A percentile compares a stretch with the other conserved stretches of the same genome.
phyloP scores from a whole-genome alignment of 176 grass and related monocot genomes.

The Luzula sylvatica region DNA sequence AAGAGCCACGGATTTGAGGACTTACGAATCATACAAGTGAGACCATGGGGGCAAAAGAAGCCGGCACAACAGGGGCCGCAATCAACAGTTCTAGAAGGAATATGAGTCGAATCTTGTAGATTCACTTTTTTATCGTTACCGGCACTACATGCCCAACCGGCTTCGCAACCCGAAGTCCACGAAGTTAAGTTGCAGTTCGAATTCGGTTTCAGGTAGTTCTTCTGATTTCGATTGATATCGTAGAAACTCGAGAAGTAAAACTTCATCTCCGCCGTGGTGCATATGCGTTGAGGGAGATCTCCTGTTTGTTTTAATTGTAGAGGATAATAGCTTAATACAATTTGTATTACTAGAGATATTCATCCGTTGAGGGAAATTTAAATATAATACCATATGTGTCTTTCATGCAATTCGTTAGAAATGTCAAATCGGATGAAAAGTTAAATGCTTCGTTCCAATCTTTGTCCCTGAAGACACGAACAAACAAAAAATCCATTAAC shows the following conservation, averaged over 20 bases:
- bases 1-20: too few species aligned
- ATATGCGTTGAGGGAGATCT: slow-evolving; percentile 52
- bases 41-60: slow-evolving; percentile 82
- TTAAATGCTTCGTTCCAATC: slow-evolving; percentile 84
- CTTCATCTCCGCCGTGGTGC: slow-evolving; percentile 75
- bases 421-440: slow-evolving; percentile 53
- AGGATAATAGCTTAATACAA: background rate
- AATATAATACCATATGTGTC: slow-evolving; percentile 46
- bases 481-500: background rate
- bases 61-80: slow-evolving; percentile 63
- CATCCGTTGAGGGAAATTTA: too few species aligned
- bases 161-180: slow-evolving; percentile 76
- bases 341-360: too few species aligned
- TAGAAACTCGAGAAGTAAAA: slow-evolving; percentile 82
- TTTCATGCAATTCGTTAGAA: slow-evolving; percentile 51
- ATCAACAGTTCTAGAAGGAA: slow-evolving; percentile 35
- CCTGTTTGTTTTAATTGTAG: slow-evolving; percentile 34
- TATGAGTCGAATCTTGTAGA: slow-evolving; percentile 35
- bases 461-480: slow-evolving; percentile 35
- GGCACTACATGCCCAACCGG: slow-evolving; percentile 62
- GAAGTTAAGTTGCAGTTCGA: slow-evolving; percentile 87
- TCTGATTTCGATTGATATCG: slow-evolving; percentile 30
- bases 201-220: slow-evolving; percentile 74
- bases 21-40: slow-evolving; percentile 97
- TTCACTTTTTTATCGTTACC: slow-evolving; percentile 28